Conservation (phyloP, 2,329 filamentous ascomycete species). For the Aspergillus hortae region DNA sequence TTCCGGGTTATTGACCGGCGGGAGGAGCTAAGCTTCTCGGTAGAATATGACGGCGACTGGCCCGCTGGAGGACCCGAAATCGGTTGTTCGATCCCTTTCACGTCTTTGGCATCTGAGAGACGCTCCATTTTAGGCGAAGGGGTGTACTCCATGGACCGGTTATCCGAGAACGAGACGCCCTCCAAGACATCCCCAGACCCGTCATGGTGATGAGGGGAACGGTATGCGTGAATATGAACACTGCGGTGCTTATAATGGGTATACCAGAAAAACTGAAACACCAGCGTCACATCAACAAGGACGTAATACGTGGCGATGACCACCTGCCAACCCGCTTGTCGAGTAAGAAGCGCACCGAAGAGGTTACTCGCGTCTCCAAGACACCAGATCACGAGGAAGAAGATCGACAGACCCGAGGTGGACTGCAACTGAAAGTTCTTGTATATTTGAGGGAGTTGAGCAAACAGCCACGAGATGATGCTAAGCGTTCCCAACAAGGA, state of each 20-base stretch:
- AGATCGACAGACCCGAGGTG: conserved; percentile 62
- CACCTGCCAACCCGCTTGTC: conserved; percentile 65
- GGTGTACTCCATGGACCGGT: conserved; percentile 20
- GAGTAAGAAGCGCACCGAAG: conserved; percentile 59
- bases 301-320: conserved; percentile 65
- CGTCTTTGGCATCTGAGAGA: conserved; percentile 28
- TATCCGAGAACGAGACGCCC: conserved; percentile 34
- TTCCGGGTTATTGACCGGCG: conserved; percentile 25
- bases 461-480: conserved; percentile 66
- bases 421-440: conserved; percentile 64
- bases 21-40: conserved; percentile 32
- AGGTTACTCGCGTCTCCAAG: conserved; percentile 62
- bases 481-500: conserved; percentile 59
- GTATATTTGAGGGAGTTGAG: conserved; percentile 66
- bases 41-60: conserved; percentile 28
- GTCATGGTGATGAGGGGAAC: conserved; percentile 25
- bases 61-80: conserved; percentile 15
- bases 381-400: conserved; percentile 65
- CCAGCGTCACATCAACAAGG: conserved; percentile 60
- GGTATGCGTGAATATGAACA: conserved; percentile 30
- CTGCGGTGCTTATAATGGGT: conserved; percentile 52
- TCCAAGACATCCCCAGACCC: conserved; percentile 31
- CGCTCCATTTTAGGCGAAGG: conserved; percentile 14
- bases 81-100: conserved; percentile 22
- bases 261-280: conserved; percentile 65